Conservation (phyloP, 164 flowering plant genomes). For the Chimonanthus praecox region DNA sequence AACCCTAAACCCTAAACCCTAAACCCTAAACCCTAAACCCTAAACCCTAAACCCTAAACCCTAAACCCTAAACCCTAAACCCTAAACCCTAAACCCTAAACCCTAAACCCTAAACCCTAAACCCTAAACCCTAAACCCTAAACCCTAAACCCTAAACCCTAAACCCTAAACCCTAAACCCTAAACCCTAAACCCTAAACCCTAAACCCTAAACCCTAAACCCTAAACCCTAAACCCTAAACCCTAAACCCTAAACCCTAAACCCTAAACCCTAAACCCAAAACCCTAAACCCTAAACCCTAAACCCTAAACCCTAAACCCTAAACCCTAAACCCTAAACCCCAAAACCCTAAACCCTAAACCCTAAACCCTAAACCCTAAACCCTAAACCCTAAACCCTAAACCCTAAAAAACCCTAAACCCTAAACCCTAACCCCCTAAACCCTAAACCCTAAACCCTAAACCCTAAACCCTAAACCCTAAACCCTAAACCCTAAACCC, state of each 20-base stretch:
- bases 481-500: conserved; percentile 7
- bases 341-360: too few relatives aligned
- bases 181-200: background rate
- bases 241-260: conserved; percentile 4
- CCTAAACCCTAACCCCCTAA: too few relatives aligned
- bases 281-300: too few relatives aligned
- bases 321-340: too few relatives aligned
- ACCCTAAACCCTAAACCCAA: too few relatives aligned
- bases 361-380: conserved; percentile 20
- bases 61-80: conserved; percentile 6
- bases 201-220: background rate
- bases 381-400: conserved; percentile 18
- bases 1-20: too few relatives aligned
- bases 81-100: conserved; percentile 7
- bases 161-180: conserved; percentile 4
- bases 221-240: conserved; percentile 4
- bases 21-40: conserved; percentile 12
- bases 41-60: conserved; percentile 6
- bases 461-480: conserved; percentile 14
- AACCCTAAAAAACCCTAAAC: too few relatives aligned
- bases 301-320: conserved; percentile 12
- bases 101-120: conserved; percentile 11
- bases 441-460: conserved; percentile 18
- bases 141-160: conserved; percentile 6
- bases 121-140: too few relatives aligned